phyloP scores from a whole-genome alignment of 2,329 filamentous ascomycete genomes.

The Aspergillus sp. region DNA sequence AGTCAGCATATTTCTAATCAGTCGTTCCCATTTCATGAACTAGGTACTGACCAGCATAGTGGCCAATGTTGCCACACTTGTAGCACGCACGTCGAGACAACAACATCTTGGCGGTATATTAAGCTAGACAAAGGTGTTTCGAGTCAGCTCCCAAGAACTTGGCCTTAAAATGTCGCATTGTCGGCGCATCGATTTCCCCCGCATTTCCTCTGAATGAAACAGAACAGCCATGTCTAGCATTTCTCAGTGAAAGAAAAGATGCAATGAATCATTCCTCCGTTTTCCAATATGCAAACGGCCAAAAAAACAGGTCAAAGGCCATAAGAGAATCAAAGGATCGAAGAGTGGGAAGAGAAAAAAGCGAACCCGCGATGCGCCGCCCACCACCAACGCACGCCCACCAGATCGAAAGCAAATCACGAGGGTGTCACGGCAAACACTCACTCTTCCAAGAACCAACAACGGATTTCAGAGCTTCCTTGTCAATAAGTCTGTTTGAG shows the following conservation, averaged over 20 bases:
- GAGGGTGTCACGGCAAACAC: conserved; percentile 10
- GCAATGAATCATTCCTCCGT: too few relatives aligned
- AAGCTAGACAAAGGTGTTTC: conserved; percentile 6
- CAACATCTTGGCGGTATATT: conserved; percentile 56
- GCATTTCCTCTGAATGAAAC: too few relatives aligned
- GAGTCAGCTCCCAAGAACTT: conserved; percentile 5
- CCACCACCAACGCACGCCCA: conserved; percentile 2
- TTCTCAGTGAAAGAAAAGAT: too few relatives aligned
- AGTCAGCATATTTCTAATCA: conserved; percentile 50
- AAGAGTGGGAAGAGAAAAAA: conserved; percentile 1
- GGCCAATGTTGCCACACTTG: conserved; percentile 73
- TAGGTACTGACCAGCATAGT: conserved; percentile 49
- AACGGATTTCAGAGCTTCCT: conserved; percentile 17
- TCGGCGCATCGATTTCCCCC: background rate
- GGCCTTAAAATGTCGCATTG: conserved; percentile 2
- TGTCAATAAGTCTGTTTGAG: conserved; percentile 15
- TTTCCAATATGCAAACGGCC: too few relatives aligned
- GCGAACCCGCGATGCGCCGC: conserved; percentile 3
- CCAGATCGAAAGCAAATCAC: background rate
- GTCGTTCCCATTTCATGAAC: conserved; percentile 29
- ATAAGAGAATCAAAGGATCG: too few relatives aligned
- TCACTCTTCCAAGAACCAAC: conserved; percentile 23
- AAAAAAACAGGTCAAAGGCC: too few relatives aligned
- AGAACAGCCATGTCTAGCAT: too few relatives aligned
- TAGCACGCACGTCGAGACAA: conserved; percentile 81